Conservation (phyloP, 225 moss, liverwort and hornwort genomes). For the Polytrichum commune region DNA sequence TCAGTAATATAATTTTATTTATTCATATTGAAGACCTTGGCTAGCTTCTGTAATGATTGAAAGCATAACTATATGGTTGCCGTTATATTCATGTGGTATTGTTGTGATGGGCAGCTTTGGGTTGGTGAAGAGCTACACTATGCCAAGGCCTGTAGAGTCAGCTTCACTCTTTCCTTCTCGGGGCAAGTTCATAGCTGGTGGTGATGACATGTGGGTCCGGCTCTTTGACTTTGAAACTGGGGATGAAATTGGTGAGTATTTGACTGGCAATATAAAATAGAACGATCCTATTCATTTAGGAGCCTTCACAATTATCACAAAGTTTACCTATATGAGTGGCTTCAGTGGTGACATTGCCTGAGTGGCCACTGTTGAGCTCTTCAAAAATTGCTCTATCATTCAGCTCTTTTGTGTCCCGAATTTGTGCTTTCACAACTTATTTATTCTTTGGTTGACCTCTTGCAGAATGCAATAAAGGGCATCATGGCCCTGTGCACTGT, state of each 20-base stretch:
- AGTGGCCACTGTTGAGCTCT: too few species aligned
- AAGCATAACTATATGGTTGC: neutral
- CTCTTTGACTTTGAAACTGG: constrained; percentile 96
- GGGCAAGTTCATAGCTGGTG: constrained; percentile 96
- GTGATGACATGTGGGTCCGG: constrained; percentile 99
- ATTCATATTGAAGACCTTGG: too few species aligned
- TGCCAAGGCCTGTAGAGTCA: constrained; percentile 98
- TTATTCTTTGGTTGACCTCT: neutral
- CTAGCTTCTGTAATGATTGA: neutral
- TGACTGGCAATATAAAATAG: neutral
- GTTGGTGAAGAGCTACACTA: constrained; percentile 90
- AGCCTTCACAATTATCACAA: too few species aligned
- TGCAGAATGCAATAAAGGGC: constrained; percentile 99
- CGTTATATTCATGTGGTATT: neutral
- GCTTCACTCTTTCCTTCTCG: constrained; percentile 87
- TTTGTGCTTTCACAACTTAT: neutral
- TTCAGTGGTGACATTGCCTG: too few species aligned
- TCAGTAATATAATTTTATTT: too few species aligned
- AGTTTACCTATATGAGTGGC: too few species aligned
- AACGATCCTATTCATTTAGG: too few species aligned
- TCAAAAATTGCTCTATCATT: too few species aligned
- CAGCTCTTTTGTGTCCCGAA: too few species aligned
- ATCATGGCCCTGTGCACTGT: constrained; percentile 97
- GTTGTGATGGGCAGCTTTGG: constrained; percentile 66
- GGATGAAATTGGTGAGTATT: constrained; percentile 77